Conservation (phyloP, 2,329 filamentous ascomycete species). For the Ophiostoma novo-ulmi region DNA sequence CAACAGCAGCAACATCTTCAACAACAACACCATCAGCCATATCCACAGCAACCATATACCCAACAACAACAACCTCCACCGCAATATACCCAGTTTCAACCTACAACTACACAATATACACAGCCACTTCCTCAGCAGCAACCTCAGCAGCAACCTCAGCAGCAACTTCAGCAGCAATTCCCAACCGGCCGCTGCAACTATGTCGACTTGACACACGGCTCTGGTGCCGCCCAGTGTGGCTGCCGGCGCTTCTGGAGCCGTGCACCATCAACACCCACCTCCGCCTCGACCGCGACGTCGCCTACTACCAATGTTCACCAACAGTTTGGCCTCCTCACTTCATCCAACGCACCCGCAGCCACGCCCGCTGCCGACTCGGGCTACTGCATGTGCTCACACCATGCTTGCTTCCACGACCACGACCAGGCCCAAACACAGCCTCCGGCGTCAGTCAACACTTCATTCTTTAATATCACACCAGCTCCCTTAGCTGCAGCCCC, state of each 20-base stretch:
- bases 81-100: slow-evolving; percentile 10
- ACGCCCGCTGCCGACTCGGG: slow-evolving; percentile 33
- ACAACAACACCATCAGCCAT: neutral
- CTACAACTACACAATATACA: neutral
- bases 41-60: neutral
- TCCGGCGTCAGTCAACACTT: slow-evolving; percentile 23
- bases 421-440: slow-evolving; percentile 29
- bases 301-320: neutral
- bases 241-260: slow-evolving; percentile 58
- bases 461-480: slow-evolving; percentile 7
- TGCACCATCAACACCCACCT: slow-evolving; percentile 32
- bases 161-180: slow-evolving; percentile 34
- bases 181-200: slow-evolving; percentile 55
- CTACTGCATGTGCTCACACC: slow-evolving; percentile 60
- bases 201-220: slow-evolving; percentile 49
- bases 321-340: slow-evolving; percentile 26
- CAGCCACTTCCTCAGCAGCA: slow-evolving; percentile 26
- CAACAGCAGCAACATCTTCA: slow-evolving; percentile 2
- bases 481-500: neutral
- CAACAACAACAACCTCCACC: neutral
- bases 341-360: slow-evolving; percentile 23
- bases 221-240: slow-evolving; percentile 51
- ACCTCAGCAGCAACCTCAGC: slow-evolving; percentile 36
- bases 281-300: slow-evolving; percentile 32
- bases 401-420: slow-evolving; percentile 58